Conservation (phyloP, 192 early-diverging fungal genomes). For the Pecoramyces ruminantium region DNA sequence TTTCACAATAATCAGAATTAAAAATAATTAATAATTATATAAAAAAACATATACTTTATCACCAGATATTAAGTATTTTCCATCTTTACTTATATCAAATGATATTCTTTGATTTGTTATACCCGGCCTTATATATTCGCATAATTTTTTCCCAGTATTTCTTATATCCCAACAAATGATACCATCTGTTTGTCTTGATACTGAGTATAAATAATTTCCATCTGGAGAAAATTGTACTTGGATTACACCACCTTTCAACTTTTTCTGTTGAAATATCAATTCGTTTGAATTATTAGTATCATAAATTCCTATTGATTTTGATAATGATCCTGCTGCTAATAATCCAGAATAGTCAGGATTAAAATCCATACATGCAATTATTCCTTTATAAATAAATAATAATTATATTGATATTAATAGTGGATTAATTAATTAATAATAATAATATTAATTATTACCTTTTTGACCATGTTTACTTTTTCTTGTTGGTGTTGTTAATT, state of each 20-base stretch:
- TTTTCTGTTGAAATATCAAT: constrained; percentile 22
- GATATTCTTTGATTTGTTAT: constrained; percentile 53
- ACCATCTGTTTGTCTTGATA: constrained; percentile 32
- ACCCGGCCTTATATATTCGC: constrained; percentile 22
- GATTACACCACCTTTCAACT: constrained; percentile 3
- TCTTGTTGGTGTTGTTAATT: constrained; percentile 33
- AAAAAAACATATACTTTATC: constrained; percentile 28
- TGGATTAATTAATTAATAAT: not conserved
- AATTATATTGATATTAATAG: not conserved
- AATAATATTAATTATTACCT: constrained; percentile 14
- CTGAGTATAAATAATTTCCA: constrained; percentile 44
- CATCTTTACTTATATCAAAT: constrained; percentile 50
- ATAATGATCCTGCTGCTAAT: constrained; percentile 57
- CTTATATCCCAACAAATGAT: constrained; percentile 69
- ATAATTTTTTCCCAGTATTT: constrained; percentile 44
- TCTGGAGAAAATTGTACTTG: constrained; percentile 51
- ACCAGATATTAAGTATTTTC: constrained; percentile 40
- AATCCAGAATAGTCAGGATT: constrained; percentile 43
- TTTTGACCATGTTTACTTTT: constrained; percentile 57
- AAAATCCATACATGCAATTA: constrained; percentile 56
- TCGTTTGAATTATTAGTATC: constrained; percentile 27
- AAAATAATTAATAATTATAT: no score
- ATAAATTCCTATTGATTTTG: constrained; percentile 48
- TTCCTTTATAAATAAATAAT: constrained; percentile 8
- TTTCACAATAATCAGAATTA: no score